Conservation (phyloP, 345 rosid species). For the Lumnitzera littorea region DNA sequence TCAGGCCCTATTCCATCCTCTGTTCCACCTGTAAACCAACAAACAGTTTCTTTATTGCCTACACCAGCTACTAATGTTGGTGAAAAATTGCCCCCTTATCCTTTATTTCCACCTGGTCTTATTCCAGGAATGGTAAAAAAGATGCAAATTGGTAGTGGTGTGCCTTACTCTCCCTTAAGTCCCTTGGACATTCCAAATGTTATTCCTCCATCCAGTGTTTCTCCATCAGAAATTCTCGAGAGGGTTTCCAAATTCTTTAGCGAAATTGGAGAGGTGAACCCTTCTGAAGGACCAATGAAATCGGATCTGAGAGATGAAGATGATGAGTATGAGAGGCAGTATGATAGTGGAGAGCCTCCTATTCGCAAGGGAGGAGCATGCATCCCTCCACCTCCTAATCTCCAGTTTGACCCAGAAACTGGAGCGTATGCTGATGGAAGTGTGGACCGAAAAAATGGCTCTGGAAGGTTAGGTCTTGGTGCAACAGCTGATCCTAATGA, state of each 20-base stretch:
- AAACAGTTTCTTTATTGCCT: conserved; percentile 8
- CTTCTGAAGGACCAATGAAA: conserved; percentile 70
- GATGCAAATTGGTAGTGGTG: conserved; percentile 98
- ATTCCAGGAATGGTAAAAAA: conserved; percentile 99
- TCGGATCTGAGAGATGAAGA: conserved; percentile 53
- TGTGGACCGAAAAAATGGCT: too few species aligned
- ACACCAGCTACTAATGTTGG: conserved; percentile 28
- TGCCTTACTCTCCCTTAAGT: conserved; percentile 89
- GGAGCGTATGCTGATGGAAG: too few species aligned
- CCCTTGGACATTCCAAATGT: conserved; percentile 92
- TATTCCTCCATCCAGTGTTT: conserved; percentile 72
- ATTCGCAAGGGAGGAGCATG: conserved; percentile 79
- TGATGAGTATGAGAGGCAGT: conserved; percentile 60
- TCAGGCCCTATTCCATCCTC: conserved; percentile 40
- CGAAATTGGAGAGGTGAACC: conserved; percentile 88
- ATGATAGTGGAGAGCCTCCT: conserved; percentile 48
- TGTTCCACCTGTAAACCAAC: conserved; percentile 41
- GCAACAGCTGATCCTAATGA: too few species aligned
- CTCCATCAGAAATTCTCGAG: conserved; percentile 72
- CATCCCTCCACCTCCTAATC: conserved; percentile 86
- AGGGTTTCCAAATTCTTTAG: conserved; percentile 87
- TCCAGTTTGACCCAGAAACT: too few species aligned
- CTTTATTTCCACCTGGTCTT: conserved; percentile 95
- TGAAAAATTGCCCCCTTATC: conserved; percentile 84
- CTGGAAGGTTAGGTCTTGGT: too few species aligned